These are phyloP conservation scores for Cladosporium sp. DNA, from an alignment of 2,329 filamentous ascomycete genomes.

Conservation along the genomic window DNA sequence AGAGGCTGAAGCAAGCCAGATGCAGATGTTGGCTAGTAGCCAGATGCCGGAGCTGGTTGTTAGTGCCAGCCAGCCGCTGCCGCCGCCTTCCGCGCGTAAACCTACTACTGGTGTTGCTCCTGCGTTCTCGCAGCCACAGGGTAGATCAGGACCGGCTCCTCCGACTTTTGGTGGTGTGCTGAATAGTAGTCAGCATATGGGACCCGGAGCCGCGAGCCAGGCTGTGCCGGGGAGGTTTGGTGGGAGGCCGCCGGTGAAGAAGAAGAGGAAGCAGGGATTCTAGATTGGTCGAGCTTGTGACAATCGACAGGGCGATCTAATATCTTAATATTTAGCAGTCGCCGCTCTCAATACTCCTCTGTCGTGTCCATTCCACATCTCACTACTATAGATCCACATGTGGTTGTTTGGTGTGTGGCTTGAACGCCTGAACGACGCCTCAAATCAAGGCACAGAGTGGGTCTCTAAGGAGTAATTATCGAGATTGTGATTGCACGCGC, in stretches of 20 bases:
- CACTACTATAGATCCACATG: not conserved
- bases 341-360: not conserved
- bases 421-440: not conserved
- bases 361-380: too few species aligned
- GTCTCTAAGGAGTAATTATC: not conserved
- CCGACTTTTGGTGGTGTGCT: constrained; percentile 13
- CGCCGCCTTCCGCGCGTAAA: not conserved
- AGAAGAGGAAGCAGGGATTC: constrained; percentile 44
- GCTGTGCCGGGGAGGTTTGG: constrained; percentile 35
- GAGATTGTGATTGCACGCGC: not conserved
- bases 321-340: too few species aligned
- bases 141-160: constrained; percentile 15
- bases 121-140: not conserved
- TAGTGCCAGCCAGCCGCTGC: constrained; percentile 32
- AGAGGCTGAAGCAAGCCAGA: constrained; percentile 36
- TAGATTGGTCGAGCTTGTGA: too few species aligned
- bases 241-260: constrained; percentile 42
- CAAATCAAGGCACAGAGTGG: not conserved
- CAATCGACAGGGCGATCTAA: too few species aligned
- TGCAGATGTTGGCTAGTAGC: constrained; percentile 30
- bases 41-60: constrained; percentile 32
- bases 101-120: not conserved
- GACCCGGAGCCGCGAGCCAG: constrained; percentile 33
- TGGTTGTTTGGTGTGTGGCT: not conserved
- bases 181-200: constrained; percentile 28